Conservation (phyloP, 2,329 filamentous ascomycete species). For the Cercospora zeae-maydis region DNA sequence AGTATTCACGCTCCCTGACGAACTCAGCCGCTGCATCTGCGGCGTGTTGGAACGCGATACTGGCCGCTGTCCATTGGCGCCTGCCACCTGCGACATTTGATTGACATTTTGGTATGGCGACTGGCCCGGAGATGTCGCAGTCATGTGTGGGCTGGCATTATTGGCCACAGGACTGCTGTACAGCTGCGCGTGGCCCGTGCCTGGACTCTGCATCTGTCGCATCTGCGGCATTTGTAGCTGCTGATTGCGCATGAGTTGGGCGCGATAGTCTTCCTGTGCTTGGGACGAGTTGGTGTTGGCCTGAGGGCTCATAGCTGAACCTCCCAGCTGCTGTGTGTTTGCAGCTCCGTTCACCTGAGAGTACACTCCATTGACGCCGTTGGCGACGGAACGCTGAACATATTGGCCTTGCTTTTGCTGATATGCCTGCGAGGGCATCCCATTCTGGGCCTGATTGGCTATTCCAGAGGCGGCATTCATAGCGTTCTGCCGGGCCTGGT, state of each 20-base stretch:
- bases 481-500: conserved; percentile 37
- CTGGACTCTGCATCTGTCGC: conserved; percentile 29
- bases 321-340: conserved; percentile 13
- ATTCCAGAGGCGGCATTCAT: conserved; percentile 40
- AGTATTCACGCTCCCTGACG: conserved; percentile 28
- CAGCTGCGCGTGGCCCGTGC: conserved; percentile 25
- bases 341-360: conserved; percentile 12
- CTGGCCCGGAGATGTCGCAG: conserved; percentile 24
- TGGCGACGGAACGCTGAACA: conserved; percentile 13
- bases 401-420: conserved; percentile 29
- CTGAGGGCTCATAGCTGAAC: conserved; percentile 20
- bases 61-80: conserved; percentile 21
- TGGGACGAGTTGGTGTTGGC: conserved; percentile 19
- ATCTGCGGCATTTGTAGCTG: conserved; percentile 32
- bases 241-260: conserved; percentile 33
- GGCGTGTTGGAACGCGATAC: conserved; percentile 34
- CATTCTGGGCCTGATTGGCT: conserved; percentile 13
- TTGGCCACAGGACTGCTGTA: conserved; percentile 31
- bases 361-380: conserved; percentile 13
- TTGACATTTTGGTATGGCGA: conserved; percentile 24
- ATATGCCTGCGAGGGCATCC: conserved; percentile 24
- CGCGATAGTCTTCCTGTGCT: conserved; percentile 29
- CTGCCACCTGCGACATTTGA: conserved; percentile 20
- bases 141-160: conserved; percentile 33
- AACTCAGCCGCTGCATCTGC: conserved; percentile 34